These are phyloP conservation scores for Pseudogymnoascus sp. DNA, from an alignment of 2,329 filamentous ascomycete species.

Conservation along the genomic window DNA sequence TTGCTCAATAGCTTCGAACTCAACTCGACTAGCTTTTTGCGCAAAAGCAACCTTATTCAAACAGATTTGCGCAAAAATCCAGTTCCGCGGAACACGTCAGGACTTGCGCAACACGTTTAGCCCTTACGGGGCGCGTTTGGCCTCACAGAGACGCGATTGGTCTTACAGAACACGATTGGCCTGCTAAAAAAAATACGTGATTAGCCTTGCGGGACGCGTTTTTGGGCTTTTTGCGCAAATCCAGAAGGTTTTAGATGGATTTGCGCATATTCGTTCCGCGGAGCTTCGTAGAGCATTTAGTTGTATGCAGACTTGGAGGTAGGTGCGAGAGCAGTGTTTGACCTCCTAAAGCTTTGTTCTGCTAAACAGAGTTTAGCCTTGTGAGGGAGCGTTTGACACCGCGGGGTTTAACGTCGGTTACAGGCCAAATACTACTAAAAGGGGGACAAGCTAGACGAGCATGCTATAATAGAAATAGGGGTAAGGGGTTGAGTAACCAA, in stretches of 20 bases:
- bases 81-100: no score
- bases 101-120: not conserved
- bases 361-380: not conserved
- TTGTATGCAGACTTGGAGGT: not conserved
- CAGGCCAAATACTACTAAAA: not conserved
- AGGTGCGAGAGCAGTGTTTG: not conserved
- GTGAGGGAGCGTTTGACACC: not conserved
- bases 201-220: not conserved
- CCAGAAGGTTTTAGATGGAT: not conserved
- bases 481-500: not conserved
- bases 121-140: not conserved
- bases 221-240: not conserved
- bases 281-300: not conserved
- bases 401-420: not conserved
- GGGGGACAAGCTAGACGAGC: not conserved
- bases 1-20: no score
- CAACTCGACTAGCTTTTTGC: no score
- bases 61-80: not conserved
- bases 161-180: not conserved
- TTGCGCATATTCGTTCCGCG: not conserved
- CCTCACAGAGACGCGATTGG: not conserved
- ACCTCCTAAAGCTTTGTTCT: not conserved
- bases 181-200: not conserved
- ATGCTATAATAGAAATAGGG: not conserved
- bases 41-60: no score